Percentiles rank a stretch among this genome's conserved stretches.
phyloP scores from a whole-genome alignment of 179 eudicot genomes.

The Beta lomatogona region DNA sequence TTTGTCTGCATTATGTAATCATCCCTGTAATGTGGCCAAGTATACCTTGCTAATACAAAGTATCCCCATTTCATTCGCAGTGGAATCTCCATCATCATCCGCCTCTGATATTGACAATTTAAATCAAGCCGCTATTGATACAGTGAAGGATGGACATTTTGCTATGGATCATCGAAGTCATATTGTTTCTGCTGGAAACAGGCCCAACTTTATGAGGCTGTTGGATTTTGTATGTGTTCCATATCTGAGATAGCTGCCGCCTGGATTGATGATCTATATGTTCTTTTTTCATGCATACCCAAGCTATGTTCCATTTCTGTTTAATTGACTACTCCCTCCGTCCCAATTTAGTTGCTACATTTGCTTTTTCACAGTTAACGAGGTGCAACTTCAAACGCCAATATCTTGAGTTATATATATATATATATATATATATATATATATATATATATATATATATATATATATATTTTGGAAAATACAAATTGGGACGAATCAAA shows the following conservation, averaged over 20 bases:
- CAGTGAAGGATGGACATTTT: slow-evolving; percentile 32
- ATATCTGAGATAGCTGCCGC: background rate
- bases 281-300: too few relatives aligned
- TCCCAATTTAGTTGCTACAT: too few relatives aligned
- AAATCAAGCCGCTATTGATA: slow-evolving; percentile 38
- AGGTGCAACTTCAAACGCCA: too few relatives aligned
- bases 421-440: too few relatives aligned
- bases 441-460: too few relatives aligned
- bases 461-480: too few relatives aligned
- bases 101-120: slow-evolving; percentile 58
- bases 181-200: slow-evolving; percentile 45
- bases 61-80: slow-evolving; percentile 22
- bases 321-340: too few relatives aligned
- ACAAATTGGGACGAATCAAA: too few relatives aligned
- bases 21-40: background rate
- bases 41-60: slow-evolving; percentile 18
- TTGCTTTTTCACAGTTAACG: too few relatives aligned
- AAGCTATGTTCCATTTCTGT: background rate
- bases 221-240: slow-evolving; percentile 45
- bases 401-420: too few relatives aligned
- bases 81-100: slow-evolving; percentile 57
- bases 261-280: too few relatives aligned
- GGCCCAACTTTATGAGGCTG: slow-evolving; percentile 40
- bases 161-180: slow-evolving; percentile 40
- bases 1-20: background rate